Evolutionary conservation across 2,329 filamentous ascomycete species (phyloP).

Genomic region (Pezicula carpinea): DNA sequence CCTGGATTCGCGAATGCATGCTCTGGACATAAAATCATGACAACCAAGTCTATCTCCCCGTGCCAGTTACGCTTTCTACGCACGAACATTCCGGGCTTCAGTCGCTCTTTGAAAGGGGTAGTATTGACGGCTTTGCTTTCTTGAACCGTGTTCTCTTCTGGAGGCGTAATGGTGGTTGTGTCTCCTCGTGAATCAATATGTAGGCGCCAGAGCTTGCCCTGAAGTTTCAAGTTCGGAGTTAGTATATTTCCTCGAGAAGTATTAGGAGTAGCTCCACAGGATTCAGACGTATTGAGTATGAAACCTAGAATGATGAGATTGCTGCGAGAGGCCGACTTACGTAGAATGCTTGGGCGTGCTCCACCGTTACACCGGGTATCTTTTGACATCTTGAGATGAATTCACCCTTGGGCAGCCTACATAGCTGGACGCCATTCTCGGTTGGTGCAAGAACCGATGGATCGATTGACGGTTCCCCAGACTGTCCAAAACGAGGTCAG

Average conservation of each 20-base stretch:
- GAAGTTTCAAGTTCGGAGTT: too few species aligned
- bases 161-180: not conserved
- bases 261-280: too few species aligned
- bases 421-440: conserved; percentile 38
- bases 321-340: too few species aligned
- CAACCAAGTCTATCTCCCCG: not conserved
- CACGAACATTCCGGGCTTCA: conserved; percentile 38
- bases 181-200: conserved; percentile 35
- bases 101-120: conserved; percentile 33
- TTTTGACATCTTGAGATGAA: conserved; percentile 37
- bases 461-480: conserved; percentile 33
- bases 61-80: conserved; percentile 24
- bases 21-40: conserved; percentile 23
- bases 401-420: conserved; percentile 34
- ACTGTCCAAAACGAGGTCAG: conserved; percentile 26
- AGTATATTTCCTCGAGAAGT: too few species aligned
- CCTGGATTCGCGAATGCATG: conserved; percentile 16
- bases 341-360: conserved; percentile 38
- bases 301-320: too few species aligned
- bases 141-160: conserved; percentile 1
- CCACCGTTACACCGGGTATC: conserved; percentile 28
- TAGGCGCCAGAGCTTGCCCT: conserved; percentile 38
- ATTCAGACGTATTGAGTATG: too few species aligned
- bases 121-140: conserved; percentile 4
- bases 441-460: conserved; percentile 32